Percentiles rank a stretch among this genome's conserved stretches.
Evolutionary conservation across 2,329 filamentous ascomycete genomes (phyloP).

Genomic region (Herpotrichia juniperi): DNA sequence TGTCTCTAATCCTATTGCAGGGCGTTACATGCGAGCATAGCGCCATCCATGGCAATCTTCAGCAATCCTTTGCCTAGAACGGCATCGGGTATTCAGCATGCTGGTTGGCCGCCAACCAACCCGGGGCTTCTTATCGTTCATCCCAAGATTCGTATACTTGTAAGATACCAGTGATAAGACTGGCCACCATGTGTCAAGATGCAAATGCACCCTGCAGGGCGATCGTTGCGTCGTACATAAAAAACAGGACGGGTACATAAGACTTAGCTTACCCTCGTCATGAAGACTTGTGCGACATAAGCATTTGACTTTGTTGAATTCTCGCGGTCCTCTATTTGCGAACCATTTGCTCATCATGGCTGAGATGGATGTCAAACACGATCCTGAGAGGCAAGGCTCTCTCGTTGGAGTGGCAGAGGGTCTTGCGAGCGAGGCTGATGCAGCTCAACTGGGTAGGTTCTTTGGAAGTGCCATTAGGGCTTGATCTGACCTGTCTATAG

Average conservation of each 20-base stretch:
- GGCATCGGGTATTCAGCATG: not conserved
- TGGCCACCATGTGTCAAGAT: no score
- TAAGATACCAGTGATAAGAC: not conserved
- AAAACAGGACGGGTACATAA: no score
- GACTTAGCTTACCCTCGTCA: no score
- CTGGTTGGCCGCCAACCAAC: not conserved
- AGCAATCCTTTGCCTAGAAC: not conserved
- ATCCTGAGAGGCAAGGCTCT: constrained; percentile 18
- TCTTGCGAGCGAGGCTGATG: constrained; percentile 47
- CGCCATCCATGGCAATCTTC: not conserved
- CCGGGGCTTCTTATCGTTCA: not conserved
- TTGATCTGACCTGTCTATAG: constrained; percentile 14
- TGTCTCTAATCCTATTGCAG: not conserved
- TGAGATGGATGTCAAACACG: not conserved
- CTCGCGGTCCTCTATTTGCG: no score
- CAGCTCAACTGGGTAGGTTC: constrained; percentile 45
- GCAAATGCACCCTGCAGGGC: no score
- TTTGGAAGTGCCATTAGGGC: not conserved
- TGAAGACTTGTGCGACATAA: no score
- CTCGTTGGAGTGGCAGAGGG: constrained; percentile 24
- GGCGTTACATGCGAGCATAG: not conserved
- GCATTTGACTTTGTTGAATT: no score
- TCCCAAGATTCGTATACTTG: not conserved
- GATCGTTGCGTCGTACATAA: no score
- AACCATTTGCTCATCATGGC: not conserved